phyloP scores from a whole-genome alignment of 2,329 filamentous ascomycete genomes.

The Chaetothyriales sp. region DNA sequence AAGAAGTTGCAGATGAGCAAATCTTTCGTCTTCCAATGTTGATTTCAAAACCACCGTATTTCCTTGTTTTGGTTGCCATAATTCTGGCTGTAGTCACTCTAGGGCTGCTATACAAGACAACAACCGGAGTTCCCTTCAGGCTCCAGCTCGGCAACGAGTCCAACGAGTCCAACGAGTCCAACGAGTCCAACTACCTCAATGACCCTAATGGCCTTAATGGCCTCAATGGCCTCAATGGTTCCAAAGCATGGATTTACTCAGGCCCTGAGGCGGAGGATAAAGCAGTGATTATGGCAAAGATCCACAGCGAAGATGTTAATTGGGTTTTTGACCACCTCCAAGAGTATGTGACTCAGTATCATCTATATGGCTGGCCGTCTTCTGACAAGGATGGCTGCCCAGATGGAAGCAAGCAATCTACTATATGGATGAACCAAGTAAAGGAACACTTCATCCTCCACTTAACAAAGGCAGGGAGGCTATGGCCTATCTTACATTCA shows the following conservation, averaged over 20 bases:
- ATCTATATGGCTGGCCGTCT: conserved; percentile 5
- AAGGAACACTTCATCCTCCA: conserved; percentile 14
- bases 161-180: no score
- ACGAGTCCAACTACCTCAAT: not conserved
- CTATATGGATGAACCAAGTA: conserved; percentile 6
- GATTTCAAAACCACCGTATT: not conserved
- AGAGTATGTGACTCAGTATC: conserved; percentile 24
- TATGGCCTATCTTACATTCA: conserved; percentile 35
- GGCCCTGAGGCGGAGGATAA: conserved; percentile 21
- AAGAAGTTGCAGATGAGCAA: not conserved
- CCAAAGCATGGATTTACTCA: conserved; percentile 1
- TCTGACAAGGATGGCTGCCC: conserved; percentile 13
- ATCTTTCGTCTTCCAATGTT: not conserved
- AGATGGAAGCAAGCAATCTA: conserved; percentile 34
- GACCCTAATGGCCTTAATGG: not conserved
- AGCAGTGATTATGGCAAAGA: conserved; percentile 32
- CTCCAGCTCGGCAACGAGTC: no score
- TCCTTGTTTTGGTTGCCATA: not conserved
- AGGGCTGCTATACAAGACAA: not conserved
- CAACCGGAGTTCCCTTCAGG: no score
- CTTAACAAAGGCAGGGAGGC: conserved; percentile 34
- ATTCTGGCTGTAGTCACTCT: not conserved
- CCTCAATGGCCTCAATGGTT: not conserved
- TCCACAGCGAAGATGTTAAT: conserved; percentile 29
- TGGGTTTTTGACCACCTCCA: conserved; percentile 34